phyloP scores from a whole-genome alignment of 768 basidiomycete genomes.

The Pleurotus cornucopiae region DNA sequence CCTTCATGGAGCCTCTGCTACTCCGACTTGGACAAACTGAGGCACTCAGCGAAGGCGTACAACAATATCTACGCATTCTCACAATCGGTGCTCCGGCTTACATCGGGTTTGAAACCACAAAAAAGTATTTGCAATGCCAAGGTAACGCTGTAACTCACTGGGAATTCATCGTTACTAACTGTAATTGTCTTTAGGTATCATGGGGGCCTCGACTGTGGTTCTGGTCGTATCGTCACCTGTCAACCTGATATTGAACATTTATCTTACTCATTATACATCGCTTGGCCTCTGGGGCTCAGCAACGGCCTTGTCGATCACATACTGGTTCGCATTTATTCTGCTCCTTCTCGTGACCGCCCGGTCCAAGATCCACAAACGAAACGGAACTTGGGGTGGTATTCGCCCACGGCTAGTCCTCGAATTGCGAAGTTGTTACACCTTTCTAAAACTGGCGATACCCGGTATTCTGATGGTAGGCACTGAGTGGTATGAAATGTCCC shows the following conservation, averaged over 20 bases:
- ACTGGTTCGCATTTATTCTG: constrained; percentile 61
- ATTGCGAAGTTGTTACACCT: constrained; percentile 43
- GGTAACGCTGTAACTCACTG: constrained; percentile 29
- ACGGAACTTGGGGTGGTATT: constrained; percentile 64
- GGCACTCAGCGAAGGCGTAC: constrained; percentile 54
- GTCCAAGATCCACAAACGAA: constrained; percentile 49
- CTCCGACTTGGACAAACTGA: constrained; percentile 59
- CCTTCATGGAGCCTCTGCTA: constrained; percentile 58
- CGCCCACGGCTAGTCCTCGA: constrained; percentile 43
- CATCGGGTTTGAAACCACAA: constrained; percentile 71
- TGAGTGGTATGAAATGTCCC: constrained; percentile 53
- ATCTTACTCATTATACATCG: constrained; percentile 58
- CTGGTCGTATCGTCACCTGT: constrained; percentile 61
- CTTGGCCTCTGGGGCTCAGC: constrained; percentile 67
- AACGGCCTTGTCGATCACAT: constrained; percentile 61
- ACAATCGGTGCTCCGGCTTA: constrained; percentile 67
- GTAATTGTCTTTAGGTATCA: constrained; percentile 49
- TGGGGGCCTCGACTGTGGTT: constrained; percentile 65
- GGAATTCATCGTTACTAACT: not conserved
- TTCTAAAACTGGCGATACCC: constrained; percentile 67
- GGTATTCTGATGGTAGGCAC: constrained; percentile 79
- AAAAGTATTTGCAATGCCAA: constrained; percentile 80
- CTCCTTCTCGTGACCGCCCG: constrained; percentile 44
- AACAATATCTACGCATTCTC: constrained; percentile 61
- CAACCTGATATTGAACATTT: constrained; percentile 56